Base-by-base conservation (phyloP, 2,329 filamentous ascomycete species). In the Sporothrix variecibatus region DNA sequence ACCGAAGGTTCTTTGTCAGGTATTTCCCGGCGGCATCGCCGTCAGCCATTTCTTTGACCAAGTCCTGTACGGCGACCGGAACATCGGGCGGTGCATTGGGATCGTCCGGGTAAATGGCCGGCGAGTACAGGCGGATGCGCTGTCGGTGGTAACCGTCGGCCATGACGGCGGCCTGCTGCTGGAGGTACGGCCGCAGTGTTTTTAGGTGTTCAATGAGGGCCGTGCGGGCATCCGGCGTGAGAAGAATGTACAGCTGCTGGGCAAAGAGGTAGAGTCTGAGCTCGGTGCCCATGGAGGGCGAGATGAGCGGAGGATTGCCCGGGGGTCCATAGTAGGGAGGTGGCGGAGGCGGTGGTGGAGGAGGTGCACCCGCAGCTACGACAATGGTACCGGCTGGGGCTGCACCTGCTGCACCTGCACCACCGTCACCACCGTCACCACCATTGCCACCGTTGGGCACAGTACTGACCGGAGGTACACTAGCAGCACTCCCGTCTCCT, bases 81-180 rank as follows among this genome's bases (percentile, higher is more conserved):
- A 71, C 4, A 28, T 74, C 73, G 7, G 53, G 69, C 7, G 69
- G 69, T 9, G 73, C 73, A 20, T 31, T 28, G 3, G 62, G 62
- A 4, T 7, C n/a, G 49, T 74, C 64, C 0, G 73, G 73, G 53
- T 40, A 69, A 2, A 74, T 62, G 1, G 73, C 38, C 3, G 73
- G 73, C 51, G 69, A 69, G 46, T 46, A 64, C 12, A 28, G 28
- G 46, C 43, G 46, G 8, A 65, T 11, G 1, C 2, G 1, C 2
- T 43, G 12, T 8, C n/a, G 53, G 15, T 20, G 12, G 4, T 17
- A 7, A 1, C 20, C 23, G n/a, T 65, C 68, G 1, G 15, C 9
- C 12, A 72, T 4, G 2, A 5, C 9, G 58, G 28, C 12, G 15
- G 9, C 49, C 60, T 74, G 69, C 28, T 15, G 17, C 51, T 53